These are phyloP conservation scores for Spathaspora arborariae DNA, from an alignment of 805 yeast genomes.

Conservation along the genomic window DNA sequence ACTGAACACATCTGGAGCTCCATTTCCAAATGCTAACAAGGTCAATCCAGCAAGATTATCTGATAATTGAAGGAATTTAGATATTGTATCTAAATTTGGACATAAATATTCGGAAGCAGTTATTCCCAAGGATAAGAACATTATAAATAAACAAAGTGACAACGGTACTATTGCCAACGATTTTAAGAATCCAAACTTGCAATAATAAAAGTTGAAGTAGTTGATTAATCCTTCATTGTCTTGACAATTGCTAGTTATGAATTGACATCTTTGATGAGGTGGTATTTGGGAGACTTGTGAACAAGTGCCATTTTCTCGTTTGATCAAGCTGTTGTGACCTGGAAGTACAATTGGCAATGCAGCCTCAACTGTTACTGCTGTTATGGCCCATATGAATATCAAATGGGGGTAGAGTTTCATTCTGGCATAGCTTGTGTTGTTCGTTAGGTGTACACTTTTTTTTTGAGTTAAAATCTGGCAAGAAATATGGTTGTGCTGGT, in stretches of 20 bases:
- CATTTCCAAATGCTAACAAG: constrained; percentile 85
- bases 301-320: not conserved
- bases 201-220: constrained; percentile 35
- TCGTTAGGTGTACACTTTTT: not conserved
- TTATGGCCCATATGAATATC: constrained; percentile 1
- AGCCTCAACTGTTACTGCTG: not conserved
- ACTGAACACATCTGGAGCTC: constrained; percentile 84
- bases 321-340: not conserved
- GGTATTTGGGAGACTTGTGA: constrained; percentile 2
- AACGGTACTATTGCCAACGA: constrained; percentile 14
- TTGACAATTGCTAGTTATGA: constrained; percentile 30
- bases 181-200: constrained; percentile 12
- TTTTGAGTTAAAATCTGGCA: too few species aligned
- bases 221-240: constrained; percentile 32
- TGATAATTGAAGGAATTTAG: constrained; percentile 58
- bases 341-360: not conserved
- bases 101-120: constrained; percentile 81
- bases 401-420: constrained; percentile 1
- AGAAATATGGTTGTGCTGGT: too few species aligned
- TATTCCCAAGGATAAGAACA: constrained; percentile 65
- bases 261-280: constrained; percentile 33
- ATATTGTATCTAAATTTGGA: constrained; percentile 69
- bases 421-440: not conserved
- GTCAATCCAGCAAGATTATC: constrained; percentile 85
- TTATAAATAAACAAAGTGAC: constrained; percentile 25